These are phyloP conservation scores for Xylariaceae sp. DNA, from an alignment of 2,329 filamentous ascomycete genomes.

Conservation along the genomic window DNA sequence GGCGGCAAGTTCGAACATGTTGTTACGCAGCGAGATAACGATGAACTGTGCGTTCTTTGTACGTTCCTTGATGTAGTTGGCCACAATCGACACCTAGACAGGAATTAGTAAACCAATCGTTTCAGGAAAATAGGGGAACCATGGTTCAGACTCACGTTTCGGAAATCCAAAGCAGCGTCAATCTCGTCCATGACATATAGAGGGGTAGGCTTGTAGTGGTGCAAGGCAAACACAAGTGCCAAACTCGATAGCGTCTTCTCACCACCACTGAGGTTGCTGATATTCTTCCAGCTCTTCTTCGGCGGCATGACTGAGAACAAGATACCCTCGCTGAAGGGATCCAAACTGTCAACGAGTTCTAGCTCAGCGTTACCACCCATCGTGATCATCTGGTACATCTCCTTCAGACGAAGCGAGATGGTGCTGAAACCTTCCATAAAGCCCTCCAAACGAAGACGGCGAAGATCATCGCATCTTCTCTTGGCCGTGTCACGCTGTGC, in stretches of 20 bases:
- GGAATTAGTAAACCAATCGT: background rate
- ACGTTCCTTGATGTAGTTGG: conserved; percentile 97
- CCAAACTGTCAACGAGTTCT: conserved; percentile 90
- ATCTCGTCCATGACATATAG: conserved; percentile 99
- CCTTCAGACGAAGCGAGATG: conserved; percentile 91
- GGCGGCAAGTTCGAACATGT: conserved; percentile 99
- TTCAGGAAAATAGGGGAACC: conserved; percentile 9
- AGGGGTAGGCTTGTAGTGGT: conserved; percentile 96
- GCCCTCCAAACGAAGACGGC: conserved; percentile 82
- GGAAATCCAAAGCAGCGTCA: conserved; percentile 93
- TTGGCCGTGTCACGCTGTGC: conserved; percentile 78
- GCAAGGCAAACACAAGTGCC: conserved; percentile 93
- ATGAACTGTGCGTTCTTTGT: conserved; percentile 99
- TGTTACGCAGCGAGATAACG: conserved; percentile 94
- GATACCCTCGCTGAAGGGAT: conserved; percentile 96
- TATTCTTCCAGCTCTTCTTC: conserved; percentile 99
- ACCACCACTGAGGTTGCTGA: conserved; percentile 88
- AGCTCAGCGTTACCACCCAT: conserved; percentile 98
- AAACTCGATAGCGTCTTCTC: conserved; percentile 94
- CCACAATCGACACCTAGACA: conserved; percentile 83
- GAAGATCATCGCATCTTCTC: conserved; percentile 86
- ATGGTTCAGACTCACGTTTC: conserved; percentile 66
- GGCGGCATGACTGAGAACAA: conserved; percentile 98
- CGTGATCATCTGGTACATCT: conserved; percentile 99
- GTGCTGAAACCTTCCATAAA: conserved; percentile 98